Conservation (phyloP, 352 stramenopile species). For the Phytophthora pinifolia region DNA sequence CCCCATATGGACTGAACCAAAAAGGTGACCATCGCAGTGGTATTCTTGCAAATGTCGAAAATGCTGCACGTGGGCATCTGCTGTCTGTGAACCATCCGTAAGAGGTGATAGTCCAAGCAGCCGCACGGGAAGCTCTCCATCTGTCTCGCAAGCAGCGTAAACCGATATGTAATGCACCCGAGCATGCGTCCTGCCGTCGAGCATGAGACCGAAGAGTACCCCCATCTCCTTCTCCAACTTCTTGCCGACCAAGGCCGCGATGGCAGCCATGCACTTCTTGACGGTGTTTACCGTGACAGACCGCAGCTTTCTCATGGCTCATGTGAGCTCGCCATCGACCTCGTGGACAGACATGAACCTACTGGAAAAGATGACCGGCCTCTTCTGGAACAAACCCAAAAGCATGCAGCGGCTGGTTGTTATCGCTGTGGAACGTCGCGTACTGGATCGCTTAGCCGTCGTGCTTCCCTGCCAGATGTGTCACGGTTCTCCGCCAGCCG, state of each 20-base stretch:
- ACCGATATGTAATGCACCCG: constrained; percentile 11
- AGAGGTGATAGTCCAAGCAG: constrained; percentile 9
- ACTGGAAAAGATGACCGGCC: too few species aligned
- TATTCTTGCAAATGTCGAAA: constrained; percentile 19
- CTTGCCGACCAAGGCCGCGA: constrained; percentile 2
- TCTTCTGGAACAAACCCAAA: too few species aligned
- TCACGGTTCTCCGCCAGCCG: too few species aligned
- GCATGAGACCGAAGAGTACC: constrained; percentile 18
- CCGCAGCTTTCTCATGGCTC: constrained; percentile 11
- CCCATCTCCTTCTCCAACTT: constrained; percentile 7
- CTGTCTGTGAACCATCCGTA: constrained; percentile 8
- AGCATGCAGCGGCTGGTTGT: too few species aligned
- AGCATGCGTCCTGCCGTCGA: constrained; percentile 16
- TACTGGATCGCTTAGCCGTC: too few species aligned
- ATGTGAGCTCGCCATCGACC: too few species aligned
- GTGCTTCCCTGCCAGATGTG: too few species aligned
- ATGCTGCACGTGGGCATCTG: constrained; percentile 13
- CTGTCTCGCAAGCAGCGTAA: constrained; percentile 10
- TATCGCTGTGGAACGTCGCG: too few species aligned
- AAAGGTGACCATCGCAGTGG: constrained; percentile 9
- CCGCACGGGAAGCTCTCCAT: constrained; percentile 2
- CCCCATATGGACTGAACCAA: constrained; percentile 27
- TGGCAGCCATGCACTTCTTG: constrained; percentile 18
- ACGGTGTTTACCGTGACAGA: constrained; percentile 10
- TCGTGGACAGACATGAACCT: too few species aligned